Base-by-base conservation (phyloP, 2,329 filamentous ascomycete species). In the Geosmithia putterillii region DNA sequence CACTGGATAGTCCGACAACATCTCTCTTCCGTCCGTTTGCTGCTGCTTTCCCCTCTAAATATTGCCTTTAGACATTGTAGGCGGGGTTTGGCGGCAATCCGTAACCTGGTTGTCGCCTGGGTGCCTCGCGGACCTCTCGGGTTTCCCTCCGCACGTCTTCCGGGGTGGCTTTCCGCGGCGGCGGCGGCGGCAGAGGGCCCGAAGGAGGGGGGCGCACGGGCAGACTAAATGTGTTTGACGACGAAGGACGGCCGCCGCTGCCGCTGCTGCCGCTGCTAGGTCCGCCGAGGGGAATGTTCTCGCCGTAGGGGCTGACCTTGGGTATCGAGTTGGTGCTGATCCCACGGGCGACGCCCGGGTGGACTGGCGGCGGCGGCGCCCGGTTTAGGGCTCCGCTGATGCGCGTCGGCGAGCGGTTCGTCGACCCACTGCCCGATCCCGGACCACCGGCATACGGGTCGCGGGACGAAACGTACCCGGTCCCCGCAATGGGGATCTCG, bases 401-500 rank as follows among this genome's bases (percentile, higher is more conserved):
- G 50, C 71, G 64, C 47, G 70, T 69, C 34, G 73, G 71, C 35
- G 73, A 74, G 51, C 72, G 68, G 53, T 62, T 69, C 48, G 66
- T 60, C 50, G 61, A 51, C 47, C 66, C 66, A 32, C 28, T 10
- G 23, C 23, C 23, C 6, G 23, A 6, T 6, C 23, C 28, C 15
- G n/a, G n/a, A n/a, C 28, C 43, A 56, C 18, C 12, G 7, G 39
- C 56, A 52, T 63, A 58, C 50, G 67, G 64, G 50, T 76, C 71
- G 52, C 66, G 66, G 44, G 74, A 74, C 35, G 73, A 73, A 48
- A 72, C 61, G 51, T 78, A 73, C 25, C 63, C 63, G 45, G 69
- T 71, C 25, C 74, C 73, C 42, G 68, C 73, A 47, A 86, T 77
- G 35, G 80, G 80, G 46, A 86, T 86, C 52, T 86, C 80, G 46